Conservation (phyloP, 306 rosid species). For the Lagenaria siceraria region DNA sequence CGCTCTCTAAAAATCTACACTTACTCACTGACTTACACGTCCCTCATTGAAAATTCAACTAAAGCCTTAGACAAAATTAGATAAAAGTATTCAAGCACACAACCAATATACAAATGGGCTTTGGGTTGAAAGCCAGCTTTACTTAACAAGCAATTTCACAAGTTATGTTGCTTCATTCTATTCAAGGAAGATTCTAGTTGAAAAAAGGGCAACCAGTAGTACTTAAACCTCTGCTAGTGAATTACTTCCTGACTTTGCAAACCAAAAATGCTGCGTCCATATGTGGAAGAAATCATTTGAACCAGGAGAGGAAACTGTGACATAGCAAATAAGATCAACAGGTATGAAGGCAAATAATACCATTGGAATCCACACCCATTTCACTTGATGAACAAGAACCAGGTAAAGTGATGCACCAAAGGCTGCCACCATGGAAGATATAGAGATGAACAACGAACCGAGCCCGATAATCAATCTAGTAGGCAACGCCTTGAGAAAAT, state of each 20-base stretch:
- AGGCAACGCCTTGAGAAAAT: not conserved
- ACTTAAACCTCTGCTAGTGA: no score
- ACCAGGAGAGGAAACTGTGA: not conserved
- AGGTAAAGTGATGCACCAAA: not conserved
- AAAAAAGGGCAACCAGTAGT: no score
- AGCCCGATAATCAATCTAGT: not conserved
- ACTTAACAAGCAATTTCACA: no score
- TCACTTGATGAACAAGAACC: not conserved
- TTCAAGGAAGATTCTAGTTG: no score
- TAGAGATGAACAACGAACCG: not conserved
- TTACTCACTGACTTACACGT: no score
- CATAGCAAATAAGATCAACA: not conserved
- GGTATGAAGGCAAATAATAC: not conserved
- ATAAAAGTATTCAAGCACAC: no score
- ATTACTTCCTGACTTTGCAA: not conserved
- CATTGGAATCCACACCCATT: not conserved
- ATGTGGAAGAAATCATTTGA: not conserved
- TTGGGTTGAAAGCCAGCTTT: no score
- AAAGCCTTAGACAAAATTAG: no score
- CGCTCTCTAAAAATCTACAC: no score
- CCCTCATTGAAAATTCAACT: no score
- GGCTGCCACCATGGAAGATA: conserved; percentile 3
- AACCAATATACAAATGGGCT: no score
- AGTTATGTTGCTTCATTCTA: no score
- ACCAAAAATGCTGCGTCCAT: not conserved